These are phyloP conservation scores for Chrysoporthe cubensis DNA, from an alignment of 2,329 filamentous ascomycete species.

Conservation along the genomic window DNA sequence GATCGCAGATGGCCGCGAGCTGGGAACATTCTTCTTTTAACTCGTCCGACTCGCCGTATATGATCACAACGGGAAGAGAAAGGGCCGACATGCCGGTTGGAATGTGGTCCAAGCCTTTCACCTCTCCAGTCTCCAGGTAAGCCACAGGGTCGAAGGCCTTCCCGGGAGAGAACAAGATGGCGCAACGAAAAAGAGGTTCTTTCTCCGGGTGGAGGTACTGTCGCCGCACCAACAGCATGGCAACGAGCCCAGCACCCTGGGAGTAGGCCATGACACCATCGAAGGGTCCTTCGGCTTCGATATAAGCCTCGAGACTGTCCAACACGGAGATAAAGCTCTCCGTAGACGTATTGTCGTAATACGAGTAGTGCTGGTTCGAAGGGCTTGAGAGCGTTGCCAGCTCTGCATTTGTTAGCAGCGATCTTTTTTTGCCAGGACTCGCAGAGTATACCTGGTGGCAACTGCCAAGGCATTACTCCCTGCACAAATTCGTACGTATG, in stretches of 20 bases:
- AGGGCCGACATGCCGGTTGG: not conserved
- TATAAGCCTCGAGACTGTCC: constrained; percentile 5
- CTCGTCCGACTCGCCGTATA: constrained; percentile 4
- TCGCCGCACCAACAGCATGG: constrained; percentile 5
- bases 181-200: constrained; percentile 3
- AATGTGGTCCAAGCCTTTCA: not conserved
- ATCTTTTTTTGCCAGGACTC: not conserved
- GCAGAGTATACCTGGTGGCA: not conserved
- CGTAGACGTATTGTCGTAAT: not conserved
- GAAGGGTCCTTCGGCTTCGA: constrained; percentile 7
- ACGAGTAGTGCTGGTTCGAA: constrained; percentile 1
- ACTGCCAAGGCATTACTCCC: not conserved
- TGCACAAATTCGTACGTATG: constrained; percentile 10
- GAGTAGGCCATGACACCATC: constrained; percentile 11
- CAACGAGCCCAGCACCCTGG: constrained; percentile 3
- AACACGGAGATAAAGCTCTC: constrained; percentile 1
- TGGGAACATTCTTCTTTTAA: not conserved
- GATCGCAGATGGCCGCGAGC: not conserved
- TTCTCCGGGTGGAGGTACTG: not conserved
- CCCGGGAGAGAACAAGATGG: constrained; percentile 5
- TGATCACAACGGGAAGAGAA: constrained; percentile 1
- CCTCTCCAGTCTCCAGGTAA: constrained; percentile 1
- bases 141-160: not conserved
- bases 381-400: not conserved
- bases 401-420: not conserved